Evolutionary conservation across 2,329 filamentous ascomycete species (phyloP), one percentile per base, ranked within the genome.

Genomic region (Trichoderma cornu-damae): DNA sequence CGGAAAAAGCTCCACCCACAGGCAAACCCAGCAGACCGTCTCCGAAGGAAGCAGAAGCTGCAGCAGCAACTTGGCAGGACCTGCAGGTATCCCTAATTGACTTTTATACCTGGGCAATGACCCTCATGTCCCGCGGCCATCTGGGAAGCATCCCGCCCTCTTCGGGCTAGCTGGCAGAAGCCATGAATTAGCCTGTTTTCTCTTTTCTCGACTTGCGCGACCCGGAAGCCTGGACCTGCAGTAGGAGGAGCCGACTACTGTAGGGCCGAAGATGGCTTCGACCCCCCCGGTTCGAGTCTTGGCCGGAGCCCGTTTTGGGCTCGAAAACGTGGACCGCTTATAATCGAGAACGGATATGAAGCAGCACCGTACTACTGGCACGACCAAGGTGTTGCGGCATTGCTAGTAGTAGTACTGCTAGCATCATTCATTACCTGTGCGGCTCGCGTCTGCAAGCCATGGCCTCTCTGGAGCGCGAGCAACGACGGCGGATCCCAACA

Each of bases 191-290:
- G 46, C 47, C 48, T 47, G 49, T 48, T 53, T 24, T 40, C 49
- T 53, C 56, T 53, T 58, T 12, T 48, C 56, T 48, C 49, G 35
- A 40, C n/a, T 8, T 40, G 43, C 24, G 32, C 42, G 34, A 47
- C 43, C 49, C 49, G 42, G 49, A 40, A 53, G 42, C 40, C 18
- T 53, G 40, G 56, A 58, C 56, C 56, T 58, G 56, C 56, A 58
- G 56, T 58, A 58, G 56, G 48, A 44, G 49, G 51, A 38, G 49
- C 43, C 34, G 49, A 43, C 49, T 53, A 48, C 56, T 58, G 56
- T 56, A 42, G 34, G 54, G 48, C 55, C 48, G 32, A 34, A 28
- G 22, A 57, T 48, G 46, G 46, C 55, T 34, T 38, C 22, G 12
- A 24, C 22, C 34, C 35, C 34, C 42, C 18, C n/a, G 4, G 44